Conservation (phyloP, 495 filamentous ascomycete species). For the Aspergillus saccharolyticus region DNA sequence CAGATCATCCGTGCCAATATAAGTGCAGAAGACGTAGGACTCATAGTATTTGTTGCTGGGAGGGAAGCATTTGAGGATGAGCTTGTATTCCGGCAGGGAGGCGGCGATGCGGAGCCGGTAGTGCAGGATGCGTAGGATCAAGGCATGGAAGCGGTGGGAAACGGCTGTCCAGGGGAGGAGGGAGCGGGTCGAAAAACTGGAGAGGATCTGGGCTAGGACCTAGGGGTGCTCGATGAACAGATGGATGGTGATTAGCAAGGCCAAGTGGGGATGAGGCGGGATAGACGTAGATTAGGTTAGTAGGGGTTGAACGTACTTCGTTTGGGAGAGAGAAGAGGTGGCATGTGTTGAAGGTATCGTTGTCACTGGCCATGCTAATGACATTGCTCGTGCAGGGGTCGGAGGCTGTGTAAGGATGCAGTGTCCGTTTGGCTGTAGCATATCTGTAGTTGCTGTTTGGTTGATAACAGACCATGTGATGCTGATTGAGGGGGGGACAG, state of each 20-base stretch:
- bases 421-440: too few species aligned
- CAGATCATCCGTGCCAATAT: constrained; percentile 54
- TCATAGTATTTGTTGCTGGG: constrained; percentile 63
- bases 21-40: constrained; percentile 64
- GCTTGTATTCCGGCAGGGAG: constrained; percentile 51
- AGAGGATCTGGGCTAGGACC: constrained; percentile 65
- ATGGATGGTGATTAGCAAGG: background rate
- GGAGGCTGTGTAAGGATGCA: too few species aligned
- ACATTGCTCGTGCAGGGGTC: background rate
- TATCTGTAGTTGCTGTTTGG: too few species aligned
- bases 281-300: background rate
- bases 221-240: constrained; percentile 22
- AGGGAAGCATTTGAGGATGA: constrained; percentile 75
- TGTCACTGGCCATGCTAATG: constrained; percentile 12
- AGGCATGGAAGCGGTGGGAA: constrained; percentile 61
- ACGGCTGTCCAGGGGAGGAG: constrained; percentile 59
- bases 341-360: constrained; percentile 1
- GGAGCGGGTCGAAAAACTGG: constrained; percentile 49
- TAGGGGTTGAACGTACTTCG: constrained; percentile 29
- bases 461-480: background rate
- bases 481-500: background rate
- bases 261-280: background rate
- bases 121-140: constrained; percentile 64
- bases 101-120: constrained; percentile 56
- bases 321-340: constrained; percentile 47